Conservation (phyloP, 1,139 yeast species). For the Pichia inconspicua region DNA sequence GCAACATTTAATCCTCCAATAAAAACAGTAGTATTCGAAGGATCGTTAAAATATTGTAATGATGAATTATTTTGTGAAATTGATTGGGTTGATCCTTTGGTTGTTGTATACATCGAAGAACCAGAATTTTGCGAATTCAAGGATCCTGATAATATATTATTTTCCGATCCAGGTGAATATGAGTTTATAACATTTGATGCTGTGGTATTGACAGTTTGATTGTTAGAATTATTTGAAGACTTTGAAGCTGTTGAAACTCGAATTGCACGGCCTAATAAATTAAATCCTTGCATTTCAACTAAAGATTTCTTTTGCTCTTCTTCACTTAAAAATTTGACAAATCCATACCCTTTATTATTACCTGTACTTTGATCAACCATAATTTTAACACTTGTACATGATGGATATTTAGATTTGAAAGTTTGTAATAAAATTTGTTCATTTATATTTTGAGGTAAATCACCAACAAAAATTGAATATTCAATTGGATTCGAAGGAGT, state of each 20-base stretch:
- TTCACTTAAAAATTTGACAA: conserved; percentile 60
- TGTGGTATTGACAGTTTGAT: neutral
- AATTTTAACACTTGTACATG: conserved; percentile 61
- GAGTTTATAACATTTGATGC: neutral
- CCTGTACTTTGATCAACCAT: conserved; percentile 74
- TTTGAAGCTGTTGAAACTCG: conserved; percentile 68
- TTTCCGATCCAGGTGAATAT: neutral
- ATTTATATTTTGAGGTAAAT: conserved; percentile 63
- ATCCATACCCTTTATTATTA: conserved; percentile 68
- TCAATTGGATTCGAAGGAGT: conserved; percentile 27
- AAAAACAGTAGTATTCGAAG: conserved; percentile 64
- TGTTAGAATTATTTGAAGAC: conserved; percentile 6
- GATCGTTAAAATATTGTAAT: conserved; percentile 39
- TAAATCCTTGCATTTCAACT: conserved; percentile 64
- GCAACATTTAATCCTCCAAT: conserved; percentile 58
- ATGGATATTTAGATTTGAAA: conserved; percentile 54
- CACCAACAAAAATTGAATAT: conserved; percentile 70
- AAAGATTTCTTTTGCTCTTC: conserved; percentile 58
- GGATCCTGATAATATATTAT: neutral
- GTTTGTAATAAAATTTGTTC: conserved; percentile 62
- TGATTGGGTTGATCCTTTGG: conserved; percentile 18
- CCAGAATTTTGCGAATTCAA: neutral
- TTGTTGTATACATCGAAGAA: neutral
- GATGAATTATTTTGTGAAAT: conserved; percentile 26
- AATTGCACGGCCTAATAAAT: conserved; percentile 68